Evolutionary conservation across 163 green algal genomes (phyloP).

Genomic region (Prototheca cutis): DNA sequence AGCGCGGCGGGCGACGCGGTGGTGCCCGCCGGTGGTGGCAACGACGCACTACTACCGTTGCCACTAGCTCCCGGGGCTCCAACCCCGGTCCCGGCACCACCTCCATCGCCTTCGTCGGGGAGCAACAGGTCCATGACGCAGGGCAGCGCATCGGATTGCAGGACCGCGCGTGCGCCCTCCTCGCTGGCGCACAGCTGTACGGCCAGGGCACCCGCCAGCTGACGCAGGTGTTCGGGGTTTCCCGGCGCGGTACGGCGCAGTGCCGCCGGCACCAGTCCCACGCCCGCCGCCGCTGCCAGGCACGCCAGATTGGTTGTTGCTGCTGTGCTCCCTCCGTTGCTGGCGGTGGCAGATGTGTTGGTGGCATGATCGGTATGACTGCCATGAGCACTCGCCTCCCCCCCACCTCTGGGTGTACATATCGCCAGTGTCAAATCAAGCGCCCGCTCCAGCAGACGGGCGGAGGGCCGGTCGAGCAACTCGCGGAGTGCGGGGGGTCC

Average conservation of each 20-base stretch:
- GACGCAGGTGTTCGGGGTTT: too few relatives aligned
- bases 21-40: neutral
- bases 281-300: conserved; percentile 35
- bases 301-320: too few relatives aligned
- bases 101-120: conserved; percentile 5
- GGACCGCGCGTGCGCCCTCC: neutral
- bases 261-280: conserved; percentile 42
- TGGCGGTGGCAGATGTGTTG: too few relatives aligned
- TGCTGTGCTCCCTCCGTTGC: too few relatives aligned
- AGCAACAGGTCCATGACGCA: conserved; percentile 39
- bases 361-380: too few relatives aligned
- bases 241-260: conserved; percentile 13
- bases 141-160: neutral
- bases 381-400: too few relatives aligned
- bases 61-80: too few relatives aligned
- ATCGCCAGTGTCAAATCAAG: conserved; percentile 28
- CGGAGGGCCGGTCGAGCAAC: conserved; percentile 35
- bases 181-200: neutral
- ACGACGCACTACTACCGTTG: too few relatives aligned
- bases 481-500: conserved; percentile 36
- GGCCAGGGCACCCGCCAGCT: too few relatives aligned
- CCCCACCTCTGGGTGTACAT: too few relatives aligned
- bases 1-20: neutral
- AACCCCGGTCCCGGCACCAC: neutral
- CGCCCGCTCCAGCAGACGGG: conserved; percentile 8